Evolutionary conservation across 129 eudicot genomes (phyloP).

Genomic region (Artemisia tridentata): DNA sequence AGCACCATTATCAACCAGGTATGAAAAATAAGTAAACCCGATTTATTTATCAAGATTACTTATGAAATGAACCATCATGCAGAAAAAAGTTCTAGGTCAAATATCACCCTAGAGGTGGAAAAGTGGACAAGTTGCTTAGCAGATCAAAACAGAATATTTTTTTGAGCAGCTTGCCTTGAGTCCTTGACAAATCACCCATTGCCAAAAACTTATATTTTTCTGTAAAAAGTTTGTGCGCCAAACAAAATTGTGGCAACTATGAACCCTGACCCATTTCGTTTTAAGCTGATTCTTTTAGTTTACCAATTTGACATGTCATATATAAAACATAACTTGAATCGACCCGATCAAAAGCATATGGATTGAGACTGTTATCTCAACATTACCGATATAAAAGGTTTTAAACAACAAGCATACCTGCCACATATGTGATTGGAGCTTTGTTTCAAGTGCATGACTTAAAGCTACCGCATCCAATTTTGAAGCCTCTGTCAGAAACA

Average conservation of each 20-base stretch:
- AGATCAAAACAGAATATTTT: too few relatives aligned
- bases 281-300: too few relatives aligned
- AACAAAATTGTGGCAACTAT: too few relatives aligned
- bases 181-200: too few relatives aligned
- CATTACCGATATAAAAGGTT: not conserved
- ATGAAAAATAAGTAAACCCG: not conserved
- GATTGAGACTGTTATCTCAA: not conserved
- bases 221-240: too few relatives aligned
- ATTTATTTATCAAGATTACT: not conserved
- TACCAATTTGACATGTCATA: not conserved
- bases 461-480: constrained; percentile 72
- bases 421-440: constrained; percentile 83
- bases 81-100: not conserved
- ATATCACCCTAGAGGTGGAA: not conserved
- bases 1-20: not conserved
- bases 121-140: too few relatives aligned
- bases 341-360: too few relatives aligned
- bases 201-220: too few relatives aligned
- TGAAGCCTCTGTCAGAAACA: constrained; percentile 66
- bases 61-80: not conserved
- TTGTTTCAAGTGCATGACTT: constrained; percentile 69
- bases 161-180: too few relatives aligned
- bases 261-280: too few relatives aligned
- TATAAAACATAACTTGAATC: not conserved
- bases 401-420: constrained; percentile 50